A percentile compares a stretch with the other conserved stretches of the same genome.
Conservation (phyloP, 345 rosid species). For the Lumnitzera racemosa region DNA sequence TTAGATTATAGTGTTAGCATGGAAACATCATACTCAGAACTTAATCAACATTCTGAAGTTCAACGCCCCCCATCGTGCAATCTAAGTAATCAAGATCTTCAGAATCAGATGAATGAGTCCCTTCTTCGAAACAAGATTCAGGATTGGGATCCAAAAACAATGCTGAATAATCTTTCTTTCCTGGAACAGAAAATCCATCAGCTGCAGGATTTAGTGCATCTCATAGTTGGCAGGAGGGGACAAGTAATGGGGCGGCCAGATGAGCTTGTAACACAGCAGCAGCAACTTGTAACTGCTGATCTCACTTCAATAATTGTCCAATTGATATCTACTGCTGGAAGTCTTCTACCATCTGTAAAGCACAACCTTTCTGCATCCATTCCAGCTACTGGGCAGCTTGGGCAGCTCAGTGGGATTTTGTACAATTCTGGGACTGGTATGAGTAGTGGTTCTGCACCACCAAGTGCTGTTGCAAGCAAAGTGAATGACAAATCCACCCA, state of each 20-base stretch:
- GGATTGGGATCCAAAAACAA: slow-evolving; percentile 84
- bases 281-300: slow-evolving; percentile 77
- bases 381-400: slow-evolving; percentile 35
- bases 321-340: slow-evolving; percentile 89
- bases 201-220: slow-evolving; percentile 76
- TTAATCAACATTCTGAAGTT: slow-evolving; percentile 23
- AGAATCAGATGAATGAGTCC: slow-evolving; percentile 26
- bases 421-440: slow-evolving; percentile 33
- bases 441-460: slow-evolving; percentile 25
- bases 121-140: slow-evolving; percentile 34
- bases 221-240: slow-evolving; percentile 46
- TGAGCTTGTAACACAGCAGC: slow-evolving; percentile 61
- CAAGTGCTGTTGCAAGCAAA: slow-evolving; percentile 23
- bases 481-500: slow-evolving; percentile 34
- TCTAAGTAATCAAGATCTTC: slow-evolving; percentile 20
- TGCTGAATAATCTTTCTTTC: slow-evolving; percentile 74
- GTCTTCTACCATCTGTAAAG: slow-evolving; percentile 87
- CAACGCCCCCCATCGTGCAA: slow-evolving; percentile 20
- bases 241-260: slow-evolving; percentile 42
- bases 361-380: slow-evolving; percentile 34
- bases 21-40: slow-evolving; percentile 37
- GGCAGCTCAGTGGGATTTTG: slow-evolving; percentile 43
- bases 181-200: slow-evolving; percentile 86
- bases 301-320: slow-evolving; percentile 90
- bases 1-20: slow-evolving; percentile 38